These are phyloP conservation scores for Nitzschia sp. DNA, from an alignment of 108 stramenopile species.

Conservation along the genomic window DNA sequence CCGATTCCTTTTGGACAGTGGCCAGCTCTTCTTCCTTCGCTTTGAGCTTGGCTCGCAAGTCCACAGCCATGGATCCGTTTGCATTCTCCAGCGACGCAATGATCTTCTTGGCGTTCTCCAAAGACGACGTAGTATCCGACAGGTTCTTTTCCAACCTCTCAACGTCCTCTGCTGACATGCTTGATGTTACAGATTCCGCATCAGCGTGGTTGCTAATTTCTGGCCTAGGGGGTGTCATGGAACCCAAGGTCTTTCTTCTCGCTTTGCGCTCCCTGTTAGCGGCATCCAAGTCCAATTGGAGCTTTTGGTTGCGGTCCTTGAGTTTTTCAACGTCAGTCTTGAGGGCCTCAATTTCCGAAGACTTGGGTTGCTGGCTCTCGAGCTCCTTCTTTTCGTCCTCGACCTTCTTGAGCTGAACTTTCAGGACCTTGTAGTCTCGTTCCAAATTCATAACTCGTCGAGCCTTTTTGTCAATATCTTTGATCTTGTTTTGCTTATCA, in stretches of 20 bases:
- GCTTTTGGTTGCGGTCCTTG: conserved; percentile 20
- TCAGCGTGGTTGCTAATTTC: neutral
- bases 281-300: conserved; percentile 18
- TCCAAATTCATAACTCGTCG: conserved; percentile 7
- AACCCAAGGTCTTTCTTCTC: neutral
- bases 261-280: conserved; percentile 12
- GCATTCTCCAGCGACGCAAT: conserved; percentile 63
- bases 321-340: conserved; percentile 15
- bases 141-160: conserved; percentile 36
- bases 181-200: conserved; percentile 13
- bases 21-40: conserved; percentile 49
- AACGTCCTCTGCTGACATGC: conserved; percentile 26
- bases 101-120: conserved; percentile 65
- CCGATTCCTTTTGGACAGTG: conserved; percentile 28
- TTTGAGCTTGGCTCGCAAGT: conserved; percentile 51
- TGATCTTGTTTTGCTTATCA: conserved; percentile 5
- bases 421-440: conserved; percentile 16
- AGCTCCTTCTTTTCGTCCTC: conserved; percentile 1
- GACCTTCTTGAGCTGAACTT: conserved; percentile 9
- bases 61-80: conserved; percentile 46
- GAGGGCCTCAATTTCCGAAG: conserved; percentile 10
- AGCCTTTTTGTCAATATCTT: conserved; percentile 12
- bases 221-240: conserved; percentile 16
- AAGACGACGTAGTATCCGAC: conserved; percentile 38
- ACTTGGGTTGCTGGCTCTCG: neutral